Evolutionary conservation across 768 basidiomycete species (phyloP).

Genomic region (Russula foetens): DNA sequence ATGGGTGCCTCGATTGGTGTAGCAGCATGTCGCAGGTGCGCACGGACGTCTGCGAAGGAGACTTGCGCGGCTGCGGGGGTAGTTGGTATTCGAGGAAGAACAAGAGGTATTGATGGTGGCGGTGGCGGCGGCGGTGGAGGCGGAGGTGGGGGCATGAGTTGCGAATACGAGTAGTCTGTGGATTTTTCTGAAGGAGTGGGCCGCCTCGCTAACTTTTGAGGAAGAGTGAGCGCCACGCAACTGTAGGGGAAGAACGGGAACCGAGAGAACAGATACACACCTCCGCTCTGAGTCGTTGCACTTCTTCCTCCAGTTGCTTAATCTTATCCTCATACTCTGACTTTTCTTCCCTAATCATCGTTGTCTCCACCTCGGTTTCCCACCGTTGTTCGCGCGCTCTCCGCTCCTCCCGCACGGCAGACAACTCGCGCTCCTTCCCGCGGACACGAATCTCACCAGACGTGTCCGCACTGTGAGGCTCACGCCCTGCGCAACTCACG

Average conservation of each 20-base stretch:
- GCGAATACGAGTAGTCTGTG: neutral
- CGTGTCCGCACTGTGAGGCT: constrained; percentile 28
- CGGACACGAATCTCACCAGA: constrained; percentile 41
- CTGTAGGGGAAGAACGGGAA: neutral
- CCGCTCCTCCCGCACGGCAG: constrained; percentile 46
- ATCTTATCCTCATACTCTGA: constrained; percentile 57
- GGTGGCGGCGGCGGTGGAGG: constrained; percentile 21
- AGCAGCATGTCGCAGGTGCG: constrained; percentile 52
- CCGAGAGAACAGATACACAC: constrained; percentile 24
- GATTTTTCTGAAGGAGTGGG: neutral
- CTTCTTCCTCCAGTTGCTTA: constrained; percentile 56
- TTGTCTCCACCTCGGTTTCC: constrained; percentile 32
- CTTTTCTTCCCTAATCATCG: constrained; percentile 35
- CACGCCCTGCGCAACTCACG: neutral
- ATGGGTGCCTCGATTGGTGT: constrained; percentile 61
- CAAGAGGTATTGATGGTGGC: constrained; percentile 5
- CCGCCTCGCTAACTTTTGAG: constrained; percentile 5
- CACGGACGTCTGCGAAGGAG: constrained; percentile 53
- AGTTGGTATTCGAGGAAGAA: constrained; percentile 18
- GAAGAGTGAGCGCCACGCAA: neutral
- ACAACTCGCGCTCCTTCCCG: constrained; percentile 57
- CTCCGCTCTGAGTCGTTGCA: constrained; percentile 49
- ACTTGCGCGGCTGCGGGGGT: constrained; percentile 25
- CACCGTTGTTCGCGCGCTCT: constrained; percentile 34
- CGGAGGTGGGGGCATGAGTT: constrained; percentile 16